A percentile compares a stretch with the other conserved stretches of the same genome.
phyloP scores from a whole-genome alignment of 148 eudicot species.

The Rhododendron vialii region DNA sequence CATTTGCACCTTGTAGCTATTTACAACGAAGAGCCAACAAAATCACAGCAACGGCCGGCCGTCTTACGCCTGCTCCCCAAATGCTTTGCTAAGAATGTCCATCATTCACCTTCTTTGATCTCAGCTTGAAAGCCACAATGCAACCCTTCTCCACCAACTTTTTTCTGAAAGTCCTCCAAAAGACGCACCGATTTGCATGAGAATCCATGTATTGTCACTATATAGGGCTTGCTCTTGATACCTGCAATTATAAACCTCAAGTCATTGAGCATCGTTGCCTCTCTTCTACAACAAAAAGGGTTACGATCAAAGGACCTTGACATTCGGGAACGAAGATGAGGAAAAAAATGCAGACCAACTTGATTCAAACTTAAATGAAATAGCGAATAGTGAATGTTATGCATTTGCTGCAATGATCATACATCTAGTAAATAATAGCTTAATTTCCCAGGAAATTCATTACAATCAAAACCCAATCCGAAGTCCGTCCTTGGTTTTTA shows the following conservation, averaged over 20 bases:
- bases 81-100: constrained; percentile 4
- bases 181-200: not conserved
- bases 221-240: constrained; percentile 49
- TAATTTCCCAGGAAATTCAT: not conserved
- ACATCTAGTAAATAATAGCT: not conserved
- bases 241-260: constrained; percentile 21
- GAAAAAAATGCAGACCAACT: not conserved
- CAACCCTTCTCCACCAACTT: constrained; percentile 1
- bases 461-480: not conserved
- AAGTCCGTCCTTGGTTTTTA: not conserved
- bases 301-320: not conserved
- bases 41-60: constrained; percentile 11
- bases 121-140: not conserved
- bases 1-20: not conserved
- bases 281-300: not conserved
- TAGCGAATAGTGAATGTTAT: not conserved
- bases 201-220: constrained; percentile 7
- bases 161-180: not conserved
- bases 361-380: not conserved
- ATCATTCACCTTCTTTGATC: not conserved
- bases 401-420: not conserved
- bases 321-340: not conserved
- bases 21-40: not conserved
- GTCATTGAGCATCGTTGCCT: not conserved
- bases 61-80: constrained; percentile 15